Evolutionary conservation across 2,329 filamentous ascomycete genomes (phyloP).

Genomic region (Exophiala alcalophila): DNA sequence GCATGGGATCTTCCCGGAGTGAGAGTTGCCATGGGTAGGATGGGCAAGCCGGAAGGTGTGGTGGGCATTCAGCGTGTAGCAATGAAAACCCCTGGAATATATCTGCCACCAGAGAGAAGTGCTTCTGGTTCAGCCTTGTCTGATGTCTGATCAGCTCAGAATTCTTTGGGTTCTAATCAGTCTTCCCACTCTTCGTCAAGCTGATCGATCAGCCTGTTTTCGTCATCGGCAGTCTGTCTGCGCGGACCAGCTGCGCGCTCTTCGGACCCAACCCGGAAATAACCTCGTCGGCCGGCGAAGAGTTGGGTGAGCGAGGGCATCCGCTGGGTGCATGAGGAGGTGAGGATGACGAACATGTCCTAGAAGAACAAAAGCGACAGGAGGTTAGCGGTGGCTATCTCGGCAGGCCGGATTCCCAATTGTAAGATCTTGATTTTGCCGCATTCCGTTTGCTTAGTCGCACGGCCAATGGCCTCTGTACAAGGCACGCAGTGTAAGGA

Average conservation of each 20-base stretch:
- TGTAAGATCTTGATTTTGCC: conserved; percentile 8
- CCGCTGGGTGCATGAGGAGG: conserved; percentile 44
- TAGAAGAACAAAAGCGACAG: conserved; percentile 28
- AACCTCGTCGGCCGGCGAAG: conserved; percentile 35
- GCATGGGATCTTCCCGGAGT: no score
- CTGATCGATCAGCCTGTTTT: conserved; percentile 92
- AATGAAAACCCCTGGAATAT: no score
- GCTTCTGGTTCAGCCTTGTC: no score
- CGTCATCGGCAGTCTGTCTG: conserved; percentile 64
- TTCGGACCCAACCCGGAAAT: conserved; percentile 35
- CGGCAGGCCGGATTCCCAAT: conserved; percentile 21
- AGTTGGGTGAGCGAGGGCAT: conserved; percentile 36
- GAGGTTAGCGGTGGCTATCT: conserved; percentile 14
- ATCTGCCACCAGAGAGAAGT: no score
- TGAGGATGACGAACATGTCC: conserved; percentile 49
- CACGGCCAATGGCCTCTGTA: conserved; percentile 20
- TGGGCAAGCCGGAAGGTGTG: no score
- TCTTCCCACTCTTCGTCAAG: conserved; percentile 92
- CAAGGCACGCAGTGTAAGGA: conserved; percentile 21
- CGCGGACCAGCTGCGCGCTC: conserved; percentile 37
- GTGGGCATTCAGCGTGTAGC: no score
- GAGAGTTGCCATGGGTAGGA: no score
- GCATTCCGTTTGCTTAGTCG: conserved; percentile 9
- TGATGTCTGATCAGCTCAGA: no score
- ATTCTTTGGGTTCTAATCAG: conserved; percentile 6